Percentiles rank a stretch among this genome's conserved stretches.
Conservation (phyloP, 2,329 filamentous ascomycete species). For the Penicillium sp. region DNA sequence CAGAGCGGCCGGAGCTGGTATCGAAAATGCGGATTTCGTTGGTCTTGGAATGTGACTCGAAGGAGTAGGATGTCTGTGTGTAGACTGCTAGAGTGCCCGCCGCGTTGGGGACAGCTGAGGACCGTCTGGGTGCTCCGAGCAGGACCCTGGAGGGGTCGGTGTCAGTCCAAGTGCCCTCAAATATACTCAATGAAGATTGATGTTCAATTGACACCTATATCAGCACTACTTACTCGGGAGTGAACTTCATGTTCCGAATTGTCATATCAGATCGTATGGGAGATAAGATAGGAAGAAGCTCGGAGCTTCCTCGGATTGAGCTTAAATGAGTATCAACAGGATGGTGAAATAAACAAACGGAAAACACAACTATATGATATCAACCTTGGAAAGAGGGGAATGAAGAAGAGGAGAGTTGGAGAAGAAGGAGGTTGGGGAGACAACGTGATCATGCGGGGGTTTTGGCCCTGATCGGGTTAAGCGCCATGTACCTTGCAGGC, state of each 20-base stretch:
- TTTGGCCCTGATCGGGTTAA: slow-evolving; percentile 2
- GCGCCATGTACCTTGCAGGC: background rate
- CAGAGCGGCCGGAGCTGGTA: slow-evolving; percentile 34
- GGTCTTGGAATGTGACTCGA: slow-evolving; percentile 41
- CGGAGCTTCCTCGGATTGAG: slow-evolving; percentile 6
- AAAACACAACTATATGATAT: background rate
- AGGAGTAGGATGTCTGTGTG: slow-evolving; percentile 44
- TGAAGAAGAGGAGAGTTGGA: background rate
- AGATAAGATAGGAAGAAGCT: slow-evolving; percentile 17
- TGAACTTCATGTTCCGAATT: slow-evolving; percentile 36
- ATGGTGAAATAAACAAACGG: background rate
- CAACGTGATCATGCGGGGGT: slow-evolving; percentile 4
- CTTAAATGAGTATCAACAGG: background rate
- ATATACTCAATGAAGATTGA: background rate
- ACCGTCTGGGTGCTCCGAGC: slow-evolving; percentile 41
- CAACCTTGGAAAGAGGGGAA: background rate
- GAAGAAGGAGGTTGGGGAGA: background rate
- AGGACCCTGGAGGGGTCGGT: slow-evolving; percentile 31
- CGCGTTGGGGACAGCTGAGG: slow-evolving; percentile 38
- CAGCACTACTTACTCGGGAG: slow-evolving; percentile 31
- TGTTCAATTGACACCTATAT: background rate
- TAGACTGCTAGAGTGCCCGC: slow-evolving; percentile 42
- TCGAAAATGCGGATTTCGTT: slow-evolving; percentile 42
- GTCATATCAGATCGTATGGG: slow-evolving; percentile 28
- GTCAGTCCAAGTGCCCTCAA: background rate